These are phyloP conservation scores for Baeospora myosura DNA, from an alignment of 1,284 basidiomycete species.

Conservation along the genomic window DNA sequence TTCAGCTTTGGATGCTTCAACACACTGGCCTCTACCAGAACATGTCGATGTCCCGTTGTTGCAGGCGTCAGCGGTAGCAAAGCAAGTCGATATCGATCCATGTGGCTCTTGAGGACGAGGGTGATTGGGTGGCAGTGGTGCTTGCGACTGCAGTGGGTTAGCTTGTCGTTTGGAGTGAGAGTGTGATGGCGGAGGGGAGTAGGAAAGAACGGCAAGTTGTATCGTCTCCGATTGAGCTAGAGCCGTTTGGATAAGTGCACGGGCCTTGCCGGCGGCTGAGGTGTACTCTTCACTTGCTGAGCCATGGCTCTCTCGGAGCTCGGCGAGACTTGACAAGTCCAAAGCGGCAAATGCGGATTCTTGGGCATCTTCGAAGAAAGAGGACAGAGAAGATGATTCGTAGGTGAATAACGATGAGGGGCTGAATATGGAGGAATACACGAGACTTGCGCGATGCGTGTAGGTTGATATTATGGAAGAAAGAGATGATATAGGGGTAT, in stretches of 20 bases:
- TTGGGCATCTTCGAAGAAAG: constrained; percentile 43
- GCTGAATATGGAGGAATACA: constrained; percentile 45
- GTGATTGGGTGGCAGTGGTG: constrained; percentile 37
- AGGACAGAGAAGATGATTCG: constrained; percentile 35
- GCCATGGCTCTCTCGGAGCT: constrained; percentile 41
- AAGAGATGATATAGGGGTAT: constrained; percentile 29
- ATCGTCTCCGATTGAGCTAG: constrained; percentile 29
- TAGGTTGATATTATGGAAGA: constrained; percentile 48
- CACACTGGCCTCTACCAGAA: constrained; percentile 64
- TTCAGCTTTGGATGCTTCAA: constrained; percentile 50
- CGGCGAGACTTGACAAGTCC: constrained; percentile 43
- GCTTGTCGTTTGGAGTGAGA: constrained; percentile 27
- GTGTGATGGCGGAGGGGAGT: constrained; percentile 22
- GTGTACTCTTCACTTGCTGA: constrained; percentile 47
- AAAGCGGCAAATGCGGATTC: constrained; percentile 51
- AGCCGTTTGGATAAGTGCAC: constrained; percentile 34
- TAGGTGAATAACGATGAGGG: constrained; percentile 34
- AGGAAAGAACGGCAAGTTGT: constrained; percentile 49
- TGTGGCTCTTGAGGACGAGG: constrained; percentile 49
- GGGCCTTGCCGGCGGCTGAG: constrained; percentile 35
- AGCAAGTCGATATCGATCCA: constrained; percentile 60
- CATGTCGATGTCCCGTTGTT: constrained; percentile 56
- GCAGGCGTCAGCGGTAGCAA: constrained; percentile 46
- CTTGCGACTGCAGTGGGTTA: constrained; percentile 38
- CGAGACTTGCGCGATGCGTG: constrained; percentile 47